These are phyloP conservation scores for Glutinoglossum americanum DNA, from an alignment of 495 filamentous ascomycete species.

Conservation along the genomic window DNA sequence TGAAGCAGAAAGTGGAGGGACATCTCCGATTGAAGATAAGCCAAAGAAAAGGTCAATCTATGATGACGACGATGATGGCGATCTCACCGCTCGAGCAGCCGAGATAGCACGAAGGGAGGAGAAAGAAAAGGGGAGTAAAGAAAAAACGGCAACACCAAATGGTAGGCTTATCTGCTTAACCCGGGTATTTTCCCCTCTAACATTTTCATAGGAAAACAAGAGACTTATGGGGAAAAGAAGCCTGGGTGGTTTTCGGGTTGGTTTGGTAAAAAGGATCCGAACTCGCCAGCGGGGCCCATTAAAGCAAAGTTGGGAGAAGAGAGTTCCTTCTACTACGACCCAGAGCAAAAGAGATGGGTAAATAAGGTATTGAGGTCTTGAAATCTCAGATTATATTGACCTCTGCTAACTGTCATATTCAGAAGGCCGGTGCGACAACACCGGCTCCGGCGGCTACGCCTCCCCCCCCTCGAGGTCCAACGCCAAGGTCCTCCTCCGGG, in stretches of 20 bases:
- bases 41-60: constrained; percentile 62
- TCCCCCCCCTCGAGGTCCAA: constrained; percentile 27
- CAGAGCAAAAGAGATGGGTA: constrained; percentile 88
- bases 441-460: constrained; percentile 28
- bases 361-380: constrained; percentile 60
- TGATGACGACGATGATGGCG: constrained; percentile 56
- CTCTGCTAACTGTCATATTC: background rate
- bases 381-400: background rate
- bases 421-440: constrained; percentile 9
- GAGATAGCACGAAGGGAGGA: constrained; percentile 31
- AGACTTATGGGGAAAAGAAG: constrained; percentile 32
- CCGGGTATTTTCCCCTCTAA: constrained; percentile 9
- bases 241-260: constrained; percentile 64
- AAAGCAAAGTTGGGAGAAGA: constrained; percentile 89
- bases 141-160: constrained; percentile 74
- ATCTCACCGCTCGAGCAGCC: constrained; percentile 27
- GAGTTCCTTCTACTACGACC: constrained; percentile 81
- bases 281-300: constrained; percentile 40
- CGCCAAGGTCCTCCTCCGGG: constrained; percentile 16
- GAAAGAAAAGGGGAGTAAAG: constrained; percentile 40
- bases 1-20: constrained; percentile 19
- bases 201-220: constrained; percentile 18
- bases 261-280: constrained; percentile 55
- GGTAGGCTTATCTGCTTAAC: constrained; percentile 11
- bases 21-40: constrained; percentile 25